These are phyloP conservation scores for Apiospora rasikravindrae DNA, from an alignment of 2,329 filamentous ascomycete species.

Conservation along the genomic window DNA sequence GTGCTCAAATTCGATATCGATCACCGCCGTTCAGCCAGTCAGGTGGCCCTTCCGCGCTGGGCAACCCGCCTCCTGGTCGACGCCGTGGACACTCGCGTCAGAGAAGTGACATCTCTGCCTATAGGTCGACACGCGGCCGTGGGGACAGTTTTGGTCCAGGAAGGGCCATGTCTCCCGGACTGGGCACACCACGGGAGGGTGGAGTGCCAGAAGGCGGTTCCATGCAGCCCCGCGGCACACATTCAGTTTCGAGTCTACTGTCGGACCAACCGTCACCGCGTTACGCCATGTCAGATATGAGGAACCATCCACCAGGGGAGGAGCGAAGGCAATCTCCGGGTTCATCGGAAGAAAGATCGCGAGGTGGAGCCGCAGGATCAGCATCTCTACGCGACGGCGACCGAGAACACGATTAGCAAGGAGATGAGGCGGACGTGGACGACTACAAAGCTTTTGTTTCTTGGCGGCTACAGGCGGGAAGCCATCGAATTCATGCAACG, in stretches of 20 bases:
- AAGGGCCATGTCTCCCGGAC: slow-evolving; percentile 45
- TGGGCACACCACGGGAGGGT: slow-evolving; percentile 41
- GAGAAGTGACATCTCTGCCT: slow-evolving; percentile 66
- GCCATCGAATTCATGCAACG: background rate
- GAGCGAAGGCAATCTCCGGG: slow-evolving; percentile 23
- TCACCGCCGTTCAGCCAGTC: slow-evolving; percentile 63
- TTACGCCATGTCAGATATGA: slow-evolving; percentile 20
- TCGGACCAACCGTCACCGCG: slow-evolving; percentile 25
- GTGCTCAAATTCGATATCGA: slow-evolving; percentile 50
- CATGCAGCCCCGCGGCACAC: slow-evolving; percentile 14
- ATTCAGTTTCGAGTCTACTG: slow-evolving; percentile 25
- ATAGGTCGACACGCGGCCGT: slow-evolving; percentile 46
- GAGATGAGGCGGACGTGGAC: background rate
- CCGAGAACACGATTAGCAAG: slow-evolving; percentile 21
- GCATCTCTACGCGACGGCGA: slow-evolving; percentile 21
- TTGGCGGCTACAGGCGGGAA: background rate
- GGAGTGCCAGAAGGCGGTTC: background rate
- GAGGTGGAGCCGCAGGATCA: slow-evolving; percentile 20
- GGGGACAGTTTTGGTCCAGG: slow-evolving; percentile 41
- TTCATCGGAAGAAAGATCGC: slow-evolving; percentile 23
- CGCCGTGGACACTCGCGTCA: slow-evolving; percentile 67
- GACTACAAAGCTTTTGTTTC: background rate
- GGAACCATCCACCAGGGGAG: slow-evolving; percentile 20
- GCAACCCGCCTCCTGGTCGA: slow-evolving; percentile 59
- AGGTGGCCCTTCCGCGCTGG: slow-evolving; percentile 50